phyloP scores from a whole-genome alignment of 2,329 filamentous ascomycete species.

The Penicillium hesseltinei region DNA sequence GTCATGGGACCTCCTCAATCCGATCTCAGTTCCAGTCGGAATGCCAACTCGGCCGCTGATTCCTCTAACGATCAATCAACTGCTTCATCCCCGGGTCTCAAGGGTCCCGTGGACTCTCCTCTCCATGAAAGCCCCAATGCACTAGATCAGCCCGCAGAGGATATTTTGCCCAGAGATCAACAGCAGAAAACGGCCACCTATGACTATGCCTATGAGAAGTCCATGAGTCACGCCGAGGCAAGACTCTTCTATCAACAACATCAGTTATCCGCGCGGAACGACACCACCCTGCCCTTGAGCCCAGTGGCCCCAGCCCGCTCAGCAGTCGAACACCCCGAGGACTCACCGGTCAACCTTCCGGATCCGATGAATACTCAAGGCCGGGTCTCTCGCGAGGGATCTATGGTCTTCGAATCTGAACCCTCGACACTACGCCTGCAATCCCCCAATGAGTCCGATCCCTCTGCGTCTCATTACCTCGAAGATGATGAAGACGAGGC shows the following conservation, averaged over 20 bases:
- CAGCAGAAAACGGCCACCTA: constrained; percentile 79
- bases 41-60: constrained; percentile 17
- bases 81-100: constrained; percentile 6
- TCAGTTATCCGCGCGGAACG: constrained; percentile 59
- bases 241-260: constrained; percentile 95
- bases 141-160: constrained; percentile 11
- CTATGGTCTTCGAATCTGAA: constrained; percentile 14
- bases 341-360: not conserved
- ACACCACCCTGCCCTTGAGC: constrained; percentile 39
- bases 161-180: constrained; percentile 41
- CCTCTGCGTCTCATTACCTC: not conserved
- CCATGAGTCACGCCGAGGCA: constrained; percentile 89
- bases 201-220: constrained; percentile 88
- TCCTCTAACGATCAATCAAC: constrained; percentile 11
- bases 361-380: not conserved
- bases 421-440: constrained; percentile 5
- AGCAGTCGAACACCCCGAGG: constrained; percentile 13
- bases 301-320: constrained; percentile 24
- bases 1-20: constrained; percentile 24
- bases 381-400: constrained; percentile 7
- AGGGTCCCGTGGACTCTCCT: constrained; percentile 10
- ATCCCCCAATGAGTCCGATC: constrained; percentile 8
- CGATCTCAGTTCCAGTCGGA: constrained; percentile 20
- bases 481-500: constrained; percentile 40
- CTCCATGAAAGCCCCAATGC: constrained; percentile 11